Base-by-base conservation (phyloP, 306 rosid genomes). In the Rosa rugosa region DNA sequence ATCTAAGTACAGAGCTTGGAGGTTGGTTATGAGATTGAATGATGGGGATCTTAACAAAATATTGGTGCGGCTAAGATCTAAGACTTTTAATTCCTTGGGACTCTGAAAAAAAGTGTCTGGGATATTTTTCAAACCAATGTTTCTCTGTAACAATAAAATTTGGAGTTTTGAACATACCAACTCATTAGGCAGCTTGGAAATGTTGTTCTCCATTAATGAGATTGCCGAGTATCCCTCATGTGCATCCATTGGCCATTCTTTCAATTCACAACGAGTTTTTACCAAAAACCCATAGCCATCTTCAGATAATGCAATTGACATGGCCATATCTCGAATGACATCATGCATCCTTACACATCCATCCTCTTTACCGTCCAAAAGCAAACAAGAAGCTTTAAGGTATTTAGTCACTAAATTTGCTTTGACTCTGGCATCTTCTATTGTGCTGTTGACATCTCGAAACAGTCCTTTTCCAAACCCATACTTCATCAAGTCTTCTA, bases 301-400 rank as follows among this genome's bases (percentile, higher is more conserved):
- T 25, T 3, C 44, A 17, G 63, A 47, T 22, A 8, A 73, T 18
- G 86, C 75, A 67, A 85, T 71, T 10, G 4, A 25, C 3, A 82
- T 47, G n/a, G 85, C 81, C 11, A 71, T 64, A 31, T 79, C 63
- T 2, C 84, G 77, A 14, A 78, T 69, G 10, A 84, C 80, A 42
- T 85, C 86, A 38, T 85, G 88, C 88, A 85, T 82, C 23, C n/a
- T 45, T 0, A 77, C 69, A 6, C 18, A 20, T 5, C 51, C 31
- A 0, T 17, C 31, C 13, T 25, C 10, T 17, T 5, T 0, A 6
- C 64, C 75, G 1, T 40, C 49, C 47, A 82, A 51, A 45, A 85
- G 73, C 60, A 84, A 46, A 16, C 73, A n/a, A 1, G 66, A 65
- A 25, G 54, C 75, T 50, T 14, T 14, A 0, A 50, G 56, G 20